A percentile compares a stretch with the other conserved stretches of the same genome.
Conservation (phyloP, 2,329 filamentous ascomycete genomes). For the Venturia pyrina region DNA sequence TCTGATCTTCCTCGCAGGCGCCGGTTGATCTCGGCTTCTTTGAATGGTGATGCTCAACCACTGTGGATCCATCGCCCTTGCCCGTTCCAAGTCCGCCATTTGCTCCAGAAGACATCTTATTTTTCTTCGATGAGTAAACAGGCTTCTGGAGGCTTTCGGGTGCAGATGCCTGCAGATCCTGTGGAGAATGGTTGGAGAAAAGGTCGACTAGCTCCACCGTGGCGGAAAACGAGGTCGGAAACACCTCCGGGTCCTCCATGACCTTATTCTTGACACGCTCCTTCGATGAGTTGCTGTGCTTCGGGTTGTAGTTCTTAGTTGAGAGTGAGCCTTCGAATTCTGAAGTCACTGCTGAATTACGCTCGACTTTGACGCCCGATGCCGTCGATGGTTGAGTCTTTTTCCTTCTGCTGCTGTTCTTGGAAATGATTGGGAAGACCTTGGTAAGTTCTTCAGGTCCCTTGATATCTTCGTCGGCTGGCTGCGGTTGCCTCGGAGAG, state of each 20-base stretch:
- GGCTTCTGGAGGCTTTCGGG: background rate
- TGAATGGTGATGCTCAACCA: background rate
- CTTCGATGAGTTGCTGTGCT: background rate
- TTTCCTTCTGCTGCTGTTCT: background rate
- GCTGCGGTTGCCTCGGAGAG: background rate
- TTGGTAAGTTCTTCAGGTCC: background rate
- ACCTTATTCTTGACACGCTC: background rate
- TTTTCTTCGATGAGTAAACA: background rate
- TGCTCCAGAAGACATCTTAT: background rate
- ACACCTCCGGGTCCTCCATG: background rate
- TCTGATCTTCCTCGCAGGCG: background rate
- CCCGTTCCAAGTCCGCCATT: background rate
- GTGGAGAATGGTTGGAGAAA: background rate
- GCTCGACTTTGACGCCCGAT: background rate
- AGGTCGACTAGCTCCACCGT: too few relatives aligned
- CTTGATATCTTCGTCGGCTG: background rate
- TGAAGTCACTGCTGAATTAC: background rate
- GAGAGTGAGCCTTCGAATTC: background rate
- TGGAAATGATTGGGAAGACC: background rate
- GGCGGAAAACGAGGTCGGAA: background rate
- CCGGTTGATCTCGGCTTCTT: background rate
- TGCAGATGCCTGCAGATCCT: background rate
- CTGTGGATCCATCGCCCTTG: background rate
- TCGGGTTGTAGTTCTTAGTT: background rate
- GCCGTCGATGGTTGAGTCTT: background rate